These are phyloP conservation scores for Onygenales sp. DNA, from an alignment of 2,329 filamentous ascomycete species.

Conservation along the genomic window DNA sequence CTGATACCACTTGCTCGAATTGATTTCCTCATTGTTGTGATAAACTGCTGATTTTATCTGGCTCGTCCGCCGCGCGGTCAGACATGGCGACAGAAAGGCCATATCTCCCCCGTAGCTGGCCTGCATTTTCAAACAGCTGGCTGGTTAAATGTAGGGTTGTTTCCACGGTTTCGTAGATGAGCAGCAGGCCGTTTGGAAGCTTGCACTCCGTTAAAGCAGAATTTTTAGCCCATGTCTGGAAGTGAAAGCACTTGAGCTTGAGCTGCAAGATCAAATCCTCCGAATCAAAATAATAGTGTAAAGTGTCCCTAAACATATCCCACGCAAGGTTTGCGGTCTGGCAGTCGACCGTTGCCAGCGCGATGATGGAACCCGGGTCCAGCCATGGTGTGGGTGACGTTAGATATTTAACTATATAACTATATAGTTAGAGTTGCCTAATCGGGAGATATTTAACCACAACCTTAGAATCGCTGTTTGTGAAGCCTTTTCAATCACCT, in stretches of 20 bases:
- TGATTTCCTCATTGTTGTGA: conserved; percentile 2
- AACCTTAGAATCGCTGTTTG: too few species aligned
- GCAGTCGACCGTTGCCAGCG: not conserved
- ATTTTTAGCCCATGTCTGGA: conserved; percentile 3
- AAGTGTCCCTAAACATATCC: not conserved
- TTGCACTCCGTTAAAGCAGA: not conserved
- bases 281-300: not conserved
- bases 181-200: not conserved
- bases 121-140: not conserved
- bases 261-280: conserved; percentile 2
- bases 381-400: not conserved
- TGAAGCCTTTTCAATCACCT: too few species aligned
- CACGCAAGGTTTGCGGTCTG: not conserved
- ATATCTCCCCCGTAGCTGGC: not conserved
- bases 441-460: too few species aligned
- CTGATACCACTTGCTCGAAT: conserved; percentile 3
- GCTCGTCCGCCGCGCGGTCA: not conserved
- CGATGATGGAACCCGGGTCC: not conserved
- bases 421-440: too few species aligned
- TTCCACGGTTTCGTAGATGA: conserved; percentile 1
- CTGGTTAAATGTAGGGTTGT: not conserved
- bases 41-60: not conserved
- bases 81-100: conserved; percentile 1
- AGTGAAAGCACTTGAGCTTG: not conserved
- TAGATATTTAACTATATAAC: not conserved